Base-by-base conservation (phyloP, 164 flowering plant genomes). In the Piper betle region DNA sequence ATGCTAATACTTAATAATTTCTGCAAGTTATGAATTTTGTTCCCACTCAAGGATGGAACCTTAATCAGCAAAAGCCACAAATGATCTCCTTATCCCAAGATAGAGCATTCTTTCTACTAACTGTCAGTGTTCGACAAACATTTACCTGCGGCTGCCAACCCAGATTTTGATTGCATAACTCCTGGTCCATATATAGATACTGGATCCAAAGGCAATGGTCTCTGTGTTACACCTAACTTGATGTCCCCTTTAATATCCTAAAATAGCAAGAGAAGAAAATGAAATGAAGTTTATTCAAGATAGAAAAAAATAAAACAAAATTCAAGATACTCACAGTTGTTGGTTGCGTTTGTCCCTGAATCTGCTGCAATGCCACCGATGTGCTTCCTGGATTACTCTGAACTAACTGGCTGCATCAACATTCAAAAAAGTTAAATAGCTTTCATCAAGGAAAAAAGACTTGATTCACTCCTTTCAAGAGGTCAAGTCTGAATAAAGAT, bases 121-220 rank as follows among this genome's bases (percentile, higher is more conserved):
- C 10, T 9, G 15, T 10, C 15, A 46, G 15, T 46, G 50, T 10
- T 46, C 2, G 3, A 10, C 11, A 43, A 55, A 39, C 12, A 19
- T 41, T 52, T 77, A 86, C 95, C 96, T 64, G 86, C 79, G 72
- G 79, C 73, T 39, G 82, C 75, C 37, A 81, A 62, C 62, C 94
- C 92, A 70, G 92, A 79, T 73, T 88, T 88, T 62, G 97, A 81
- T 50, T 83, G 96, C 73, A 86, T 64, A 71, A 85, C 77, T 25
- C 88, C 84, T 65, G 79, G 92, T 59, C 92, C 92, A 77, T 86
- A 86, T 19, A 87, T 77, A 57, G 96, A 81, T 58, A 95, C 77
- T 63, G 88, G 88, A 71, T 91, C 93, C 88, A 81, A 77, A 11
- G 94, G 77, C 77, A 86, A 60, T 62, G 88, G 75, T 76, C 84